Base-by-base conservation (phyloP, 106 monocot species). In the Hemerocallis citrina region DNA sequence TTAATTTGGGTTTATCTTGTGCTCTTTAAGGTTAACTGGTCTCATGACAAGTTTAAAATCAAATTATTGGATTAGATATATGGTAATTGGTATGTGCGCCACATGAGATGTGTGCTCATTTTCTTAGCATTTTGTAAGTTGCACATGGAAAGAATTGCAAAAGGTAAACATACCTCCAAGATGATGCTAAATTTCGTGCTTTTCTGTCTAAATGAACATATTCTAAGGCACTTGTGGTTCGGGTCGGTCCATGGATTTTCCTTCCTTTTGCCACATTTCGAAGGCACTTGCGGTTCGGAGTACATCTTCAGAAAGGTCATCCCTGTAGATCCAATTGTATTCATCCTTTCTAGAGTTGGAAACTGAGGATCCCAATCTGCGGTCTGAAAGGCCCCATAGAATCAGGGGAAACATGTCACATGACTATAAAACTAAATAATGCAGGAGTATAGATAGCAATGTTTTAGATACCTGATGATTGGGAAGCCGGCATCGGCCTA, bases 151-250 rank as follows among this genome's bases (percentile, higher is more conserved):
- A n/a, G 13, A 54, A 15, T 38, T 12, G 7, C 2, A 44, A 44
- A 44, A 61, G 43, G 1, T 1, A 30, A 44, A 20, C 33, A 35
- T 68, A 94, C 94, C 94, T 89, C 94, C 94, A 94, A 68, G 94
- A 94, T 21, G 94, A 69, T 29, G 87, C 70, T 36, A 94, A 40
- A 61, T 78, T 94, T 17, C 86, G 74, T 24, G 89, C 72, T 75
- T 94, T 94, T 48, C 89, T 68, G 42, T 94, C 94, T 39, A 94
- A 61, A 15, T 94, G 94, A 76, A 89, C 82, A 67, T 86, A 83
- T 49, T 89, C 94, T 35, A 94, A 61, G 29, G 86, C 94, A 71
- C 62, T 78, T 14, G n/a, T n/a, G n/a, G n/a, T n/a, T n/a, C n/a
- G n/a, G n/a, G n/a, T n/a, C n/a, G n/a, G n/a, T n/a, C n/a, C n/a